phyloP scores from a whole-genome alignment of 495 filamentous ascomycete genomes.

The Tricharina praecox region DNA sequence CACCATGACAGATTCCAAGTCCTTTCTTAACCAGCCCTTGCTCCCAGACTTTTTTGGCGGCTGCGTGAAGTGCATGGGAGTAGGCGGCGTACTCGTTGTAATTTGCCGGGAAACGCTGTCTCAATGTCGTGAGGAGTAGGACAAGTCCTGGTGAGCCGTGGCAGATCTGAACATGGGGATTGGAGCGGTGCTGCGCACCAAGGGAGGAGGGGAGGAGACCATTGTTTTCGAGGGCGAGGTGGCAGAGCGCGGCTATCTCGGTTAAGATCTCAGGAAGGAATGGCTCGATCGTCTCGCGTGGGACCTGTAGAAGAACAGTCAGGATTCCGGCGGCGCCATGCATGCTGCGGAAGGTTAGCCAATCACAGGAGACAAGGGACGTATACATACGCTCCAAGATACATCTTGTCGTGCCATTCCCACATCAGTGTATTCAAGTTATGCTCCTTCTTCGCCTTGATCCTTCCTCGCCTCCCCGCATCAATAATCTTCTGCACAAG shows the following conservation, averaged over 20 bases:
- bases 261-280: conserved; percentile 29
- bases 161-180: conserved; percentile 33
- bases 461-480: conserved; percentile 28
- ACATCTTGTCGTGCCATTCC: conserved; percentile 32
- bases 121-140: conserved; percentile 25
- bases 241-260: conserved; percentile 31
- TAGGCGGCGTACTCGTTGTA: conserved; percentile 27
- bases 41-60: conserved; percentile 32
- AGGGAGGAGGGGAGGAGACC: conserved; percentile 33
- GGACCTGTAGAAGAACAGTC: conserved; percentile 30
- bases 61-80: conserved; percentile 21
- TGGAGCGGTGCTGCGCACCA: conserved; percentile 17
- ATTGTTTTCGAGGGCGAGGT: conserved; percentile 26
- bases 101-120: conserved; percentile 28
- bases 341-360: conserved; percentile 19
- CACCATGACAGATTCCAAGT: conserved; percentile 34
- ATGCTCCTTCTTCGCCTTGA: conserved; percentile 24
- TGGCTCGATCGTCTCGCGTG: conserved; percentile 21
- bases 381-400: conserved; percentile 30
- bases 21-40: conserved; percentile 36
- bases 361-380: conserved; percentile 26
- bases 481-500: conserved; percentile 29
- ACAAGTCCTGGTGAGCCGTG: conserved; percentile 33
- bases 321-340: conserved; percentile 30
- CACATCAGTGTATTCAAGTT: conserved; percentile 33